These are phyloP conservation scores for Wallacemonas sp. DNA, from an alignment of 208 protist genomes.

Conservation along the genomic window DNA sequence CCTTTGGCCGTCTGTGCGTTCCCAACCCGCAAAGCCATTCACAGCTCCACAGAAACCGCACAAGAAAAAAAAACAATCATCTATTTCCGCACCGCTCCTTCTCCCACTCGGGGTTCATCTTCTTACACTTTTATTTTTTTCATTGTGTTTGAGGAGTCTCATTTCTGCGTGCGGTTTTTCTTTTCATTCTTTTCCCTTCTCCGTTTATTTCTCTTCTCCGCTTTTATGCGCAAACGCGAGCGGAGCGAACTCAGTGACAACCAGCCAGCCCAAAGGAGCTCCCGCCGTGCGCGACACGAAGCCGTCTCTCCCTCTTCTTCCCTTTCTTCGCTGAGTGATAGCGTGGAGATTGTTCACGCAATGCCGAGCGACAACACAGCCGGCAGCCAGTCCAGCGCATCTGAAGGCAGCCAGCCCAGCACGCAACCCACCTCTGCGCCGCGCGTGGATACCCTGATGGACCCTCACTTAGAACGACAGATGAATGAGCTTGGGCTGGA, in stretches of 20 bases:
- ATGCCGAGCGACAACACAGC: not conserved
- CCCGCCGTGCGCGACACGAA: conserved; percentile 19
- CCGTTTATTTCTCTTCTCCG: conserved; percentile 13
- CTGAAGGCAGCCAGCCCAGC: not conserved
- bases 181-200: not conserved
- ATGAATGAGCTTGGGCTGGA: conserved; percentile 50
- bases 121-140: conserved; percentile 10
- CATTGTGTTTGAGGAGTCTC: not conserved
- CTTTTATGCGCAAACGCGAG: not conserved
- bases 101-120: not conserved
- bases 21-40: not conserved
- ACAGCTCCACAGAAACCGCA: not conserved
- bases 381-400: no score
- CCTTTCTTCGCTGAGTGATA: not conserved
- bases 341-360: not conserved
- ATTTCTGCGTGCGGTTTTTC: not conserved
- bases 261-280: not conserved
- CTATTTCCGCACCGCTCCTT: no score
- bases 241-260: not conserved
- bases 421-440: conserved; percentile 9
- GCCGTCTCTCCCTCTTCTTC: not conserved
- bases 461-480: conserved; percentile 54
- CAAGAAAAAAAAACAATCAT: not conserved
- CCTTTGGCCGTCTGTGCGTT: no score
- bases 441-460: not conserved